Conservation (phyloP, 257 asterid genomes). For the Coffea canephora region DNA sequence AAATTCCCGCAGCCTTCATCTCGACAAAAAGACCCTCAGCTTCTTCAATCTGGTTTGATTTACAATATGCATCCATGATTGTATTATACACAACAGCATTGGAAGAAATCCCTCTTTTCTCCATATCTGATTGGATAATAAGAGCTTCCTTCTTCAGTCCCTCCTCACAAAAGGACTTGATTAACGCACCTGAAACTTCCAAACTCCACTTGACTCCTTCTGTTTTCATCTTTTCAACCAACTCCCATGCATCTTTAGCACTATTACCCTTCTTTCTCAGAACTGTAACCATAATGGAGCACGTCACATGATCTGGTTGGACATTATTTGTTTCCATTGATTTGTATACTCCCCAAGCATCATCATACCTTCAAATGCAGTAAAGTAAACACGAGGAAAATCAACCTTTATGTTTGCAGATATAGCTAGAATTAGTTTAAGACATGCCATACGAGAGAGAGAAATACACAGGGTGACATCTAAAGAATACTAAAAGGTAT, state of each 20-base stretch:
- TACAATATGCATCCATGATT: conserved; percentile 75
- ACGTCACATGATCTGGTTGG: conserved; percentile 78
- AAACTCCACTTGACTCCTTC: conserved; percentile 81
- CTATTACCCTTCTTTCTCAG: conserved; percentile 74
- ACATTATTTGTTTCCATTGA: conserved; percentile 59
- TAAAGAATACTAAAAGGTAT: background rate
- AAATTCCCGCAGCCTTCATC: conserved; percentile 67
- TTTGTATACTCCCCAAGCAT: conserved; percentile 75
- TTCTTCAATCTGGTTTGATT: conserved; percentile 77
- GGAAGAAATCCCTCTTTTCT: conserved; percentile 68
- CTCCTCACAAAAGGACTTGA: conserved; percentile 87
- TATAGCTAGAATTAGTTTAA: background rate
- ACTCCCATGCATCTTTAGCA: conserved; percentile 78
- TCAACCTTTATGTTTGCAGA: background rate
- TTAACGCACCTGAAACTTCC: conserved; percentile 78
- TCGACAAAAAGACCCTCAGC: conserved; percentile 87
- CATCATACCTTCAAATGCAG: conserved; percentile 55
- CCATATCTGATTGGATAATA: conserved; percentile 79
- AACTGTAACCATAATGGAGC: conserved; percentile 75
- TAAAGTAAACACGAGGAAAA: background rate
- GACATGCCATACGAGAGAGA: background rate
- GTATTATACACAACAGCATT: conserved; percentile 76
- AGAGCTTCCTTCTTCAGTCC: conserved; percentile 85
- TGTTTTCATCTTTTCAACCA: conserved; percentile 61
- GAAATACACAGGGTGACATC: background rate